Percentiles rank a stretch among this genome's conserved stretches.
Evolutionary conservation across 345 rosid genomes (phyloP).

Genomic region (Citrus inodora): DNA sequence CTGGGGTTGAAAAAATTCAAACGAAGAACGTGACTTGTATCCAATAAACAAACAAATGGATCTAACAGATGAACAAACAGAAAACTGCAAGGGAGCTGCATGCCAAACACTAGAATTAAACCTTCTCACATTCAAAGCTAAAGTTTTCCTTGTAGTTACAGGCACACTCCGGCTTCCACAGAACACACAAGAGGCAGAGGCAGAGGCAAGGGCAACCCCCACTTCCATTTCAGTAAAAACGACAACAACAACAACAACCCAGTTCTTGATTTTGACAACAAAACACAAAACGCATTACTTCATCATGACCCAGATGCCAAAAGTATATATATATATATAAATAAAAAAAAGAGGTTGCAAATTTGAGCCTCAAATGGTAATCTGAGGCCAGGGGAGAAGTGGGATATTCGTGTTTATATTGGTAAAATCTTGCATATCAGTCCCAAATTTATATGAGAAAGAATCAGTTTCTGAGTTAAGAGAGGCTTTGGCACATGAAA

Average conservation of each 20-base stretch:
- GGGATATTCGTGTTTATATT: neutral
- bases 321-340: too few species aligned
- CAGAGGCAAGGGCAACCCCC: conserved; percentile 2
- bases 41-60: conserved; percentile 31
- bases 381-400: conserved; percentile 25
- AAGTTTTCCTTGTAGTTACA: conserved; percentile 26
- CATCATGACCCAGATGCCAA: neutral
- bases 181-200: conserved; percentile 32
- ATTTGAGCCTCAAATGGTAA: conserved; percentile 24
- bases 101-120: conserved; percentile 8
- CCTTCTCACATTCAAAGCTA: conserved; percentile 20
- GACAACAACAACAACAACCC: neutral
- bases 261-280: conserved; percentile 5
- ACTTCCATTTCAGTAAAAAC: conserved; percentile 32
- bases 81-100: conserved; percentile 17
- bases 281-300: conserved; percentile 2
- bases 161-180: conserved; percentile 38
- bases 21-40: conserved; percentile 11
- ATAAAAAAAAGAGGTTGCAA: neutral
- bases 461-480: neutral
- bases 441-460: neutral
- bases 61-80: conserved; percentile 31
- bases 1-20: neutral
- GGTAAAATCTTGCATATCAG: neutral
- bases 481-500: neutral